Evolutionary conservation across 2,329 filamentous ascomycete genomes (phyloP).

Genomic region (Ophiocordyceps sinensis): DNA sequence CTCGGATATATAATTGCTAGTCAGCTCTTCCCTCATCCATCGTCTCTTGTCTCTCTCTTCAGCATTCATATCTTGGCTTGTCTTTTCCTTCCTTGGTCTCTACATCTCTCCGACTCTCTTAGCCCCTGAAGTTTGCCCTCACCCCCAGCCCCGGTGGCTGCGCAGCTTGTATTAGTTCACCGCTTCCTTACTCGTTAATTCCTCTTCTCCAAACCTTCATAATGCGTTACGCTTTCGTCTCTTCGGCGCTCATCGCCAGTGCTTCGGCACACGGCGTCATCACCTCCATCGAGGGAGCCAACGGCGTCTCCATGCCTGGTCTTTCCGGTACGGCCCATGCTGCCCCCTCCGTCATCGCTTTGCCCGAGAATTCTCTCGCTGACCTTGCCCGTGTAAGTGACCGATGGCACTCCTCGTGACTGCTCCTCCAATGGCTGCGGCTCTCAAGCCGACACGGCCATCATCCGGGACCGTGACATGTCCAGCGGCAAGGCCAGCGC

Average conservation of each 20-base stretch:
- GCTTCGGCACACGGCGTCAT: slow-evolving; percentile 45
- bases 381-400: slow-evolving; percentile 22
- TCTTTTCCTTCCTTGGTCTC: not conserved
- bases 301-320: slow-evolving; percentile 48
- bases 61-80: not conserved
- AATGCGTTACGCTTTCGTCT: slow-evolving; percentile 16
- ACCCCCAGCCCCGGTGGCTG: not conserved
- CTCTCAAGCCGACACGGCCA: slow-evolving; percentile 55
- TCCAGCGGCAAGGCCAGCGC: slow-evolving; percentile 34
- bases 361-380: too few relatives aligned
- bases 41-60: not conserved
- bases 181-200: not conserved
- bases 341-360: not conserved
- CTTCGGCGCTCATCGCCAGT: slow-evolving; percentile 25
- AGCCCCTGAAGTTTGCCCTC: not conserved
- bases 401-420: slow-evolving; percentile 53
- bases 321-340: slow-evolving; percentile 26
- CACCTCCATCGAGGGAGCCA: slow-evolving; percentile 40
- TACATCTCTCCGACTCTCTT: not conserved
- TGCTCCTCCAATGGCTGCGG: slow-evolving; percentile 47
- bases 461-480: slow-evolving; percentile 49
- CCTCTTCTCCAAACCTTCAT: slow-evolving; percentile 4
- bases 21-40: not conserved
- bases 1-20: not conserved
- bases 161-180: not conserved